phyloP scores from a whole-genome alignment of 768 basidiomycete genomes.

The Russula vinacea region DNA sequence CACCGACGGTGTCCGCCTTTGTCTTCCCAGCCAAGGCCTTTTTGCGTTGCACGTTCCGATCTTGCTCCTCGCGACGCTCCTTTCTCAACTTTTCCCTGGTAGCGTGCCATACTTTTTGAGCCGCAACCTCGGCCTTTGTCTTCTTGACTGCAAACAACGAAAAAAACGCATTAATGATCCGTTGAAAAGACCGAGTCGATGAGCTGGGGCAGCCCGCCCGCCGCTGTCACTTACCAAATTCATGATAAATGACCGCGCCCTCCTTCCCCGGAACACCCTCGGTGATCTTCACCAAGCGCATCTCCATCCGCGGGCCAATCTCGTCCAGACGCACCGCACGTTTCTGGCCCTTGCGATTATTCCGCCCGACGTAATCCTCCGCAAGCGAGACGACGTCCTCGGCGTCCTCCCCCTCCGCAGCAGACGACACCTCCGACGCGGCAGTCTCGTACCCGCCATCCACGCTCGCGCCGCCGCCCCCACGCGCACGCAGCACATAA shows the following conservation, averaged over 20 bases:
- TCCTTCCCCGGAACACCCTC: conserved; percentile 94
- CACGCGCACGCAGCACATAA: conserved; percentile 68
- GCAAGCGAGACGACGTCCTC: conserved; percentile 78
- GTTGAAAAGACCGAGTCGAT: neutral
- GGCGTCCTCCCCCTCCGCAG: conserved; percentile 85
- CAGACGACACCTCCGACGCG: conserved; percentile 65
- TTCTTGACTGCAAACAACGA: conserved; percentile 70
- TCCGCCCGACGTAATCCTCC: conserved; percentile 91
- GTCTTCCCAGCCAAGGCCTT: conserved; percentile 45
- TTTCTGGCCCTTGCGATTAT: conserved; percentile 88
- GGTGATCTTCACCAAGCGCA: conserved; percentile 87
- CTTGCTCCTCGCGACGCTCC: conserved; percentile 84
- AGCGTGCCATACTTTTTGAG: conserved; percentile 69
- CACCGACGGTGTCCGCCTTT: conserved; percentile 30
- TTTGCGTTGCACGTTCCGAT: conserved; percentile 85
- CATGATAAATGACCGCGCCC: conserved; percentile 90
- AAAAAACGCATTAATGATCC: conserved; percentile 7
- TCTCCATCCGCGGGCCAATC: conserved; percentile 92
- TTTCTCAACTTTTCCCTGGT: conserved; percentile 73
- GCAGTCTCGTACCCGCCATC: conserved; percentile 72
- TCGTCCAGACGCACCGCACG: conserved; percentile 91
- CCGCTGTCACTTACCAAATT: conserved; percentile 63
- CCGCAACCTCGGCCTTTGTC: conserved; percentile 67
- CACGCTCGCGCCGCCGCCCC: conserved; percentile 39
- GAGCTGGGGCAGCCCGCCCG: neutral